Evolutionary conservation across 2,329 filamentous ascomycete genomes (phyloP), one percentile per base, ranked within the genome.

Genomic region (Claviceps digitariae): DNA sequence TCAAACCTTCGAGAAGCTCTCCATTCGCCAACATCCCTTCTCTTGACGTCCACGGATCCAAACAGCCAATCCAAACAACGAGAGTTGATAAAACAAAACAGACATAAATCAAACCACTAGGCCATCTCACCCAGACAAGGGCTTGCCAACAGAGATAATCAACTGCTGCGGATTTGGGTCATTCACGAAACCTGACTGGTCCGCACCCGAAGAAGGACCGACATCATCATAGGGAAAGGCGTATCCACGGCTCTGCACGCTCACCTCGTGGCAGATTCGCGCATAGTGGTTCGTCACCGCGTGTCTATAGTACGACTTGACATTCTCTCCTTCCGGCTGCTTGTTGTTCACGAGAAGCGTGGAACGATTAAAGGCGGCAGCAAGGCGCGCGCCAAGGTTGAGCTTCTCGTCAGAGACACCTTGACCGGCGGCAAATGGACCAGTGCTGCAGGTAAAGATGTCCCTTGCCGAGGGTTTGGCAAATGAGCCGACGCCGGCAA

Each of bases 201-300:
- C 81, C 4, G 65, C 61, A 2, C 74, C 77, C 44, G 69, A 68
- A n/a, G 66, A 67, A 4, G 79, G 71, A 23, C 72, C 73, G 10
- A 87, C 84, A 65, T 87, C 83, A 62, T 87, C 84, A 62, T 86
- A 87, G 0, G 83, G 81, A 59, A 86, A 86, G 1, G 82, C 81
- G 67, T 87, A 87, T 9, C 84, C 83, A 49, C 74, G 72, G 9
- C 77, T 72, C 62, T 82, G 79, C 38, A 79, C 62, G 59, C 78
- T 81, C 40, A 73, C 71, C 55, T 72, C 75, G 66, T 87, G 83
- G 55, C 82, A 77, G 57, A 86, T 76, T 54, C 82, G 73, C 48
- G 80, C 70, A 64, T 84, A 87, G 64, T 87, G 82, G 66, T 87
- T 86, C 44, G 82, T 84, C 48, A 77, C 65, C 3, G 59, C 53